Percentiles rank a stretch among this genome's conserved stretches.
phyloP scores from a whole-genome alignment of 805 yeast species.

The Candida odintsovae region DNA sequence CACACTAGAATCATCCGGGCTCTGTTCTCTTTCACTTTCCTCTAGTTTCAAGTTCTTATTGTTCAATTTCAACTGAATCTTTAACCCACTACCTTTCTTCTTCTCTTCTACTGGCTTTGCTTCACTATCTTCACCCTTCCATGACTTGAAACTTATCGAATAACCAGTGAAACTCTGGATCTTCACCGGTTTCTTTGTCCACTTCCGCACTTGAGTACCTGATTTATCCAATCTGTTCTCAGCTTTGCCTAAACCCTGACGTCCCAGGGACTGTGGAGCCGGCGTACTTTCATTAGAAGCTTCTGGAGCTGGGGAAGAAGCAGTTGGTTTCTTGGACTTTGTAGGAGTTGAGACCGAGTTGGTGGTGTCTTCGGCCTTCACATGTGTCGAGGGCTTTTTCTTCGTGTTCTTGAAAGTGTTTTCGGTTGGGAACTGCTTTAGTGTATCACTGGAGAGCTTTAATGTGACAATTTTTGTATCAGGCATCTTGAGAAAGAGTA shows the following conservation, averaged over 20 bases:
- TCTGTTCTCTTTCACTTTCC: constrained; percentile 16
- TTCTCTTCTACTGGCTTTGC: neutral
- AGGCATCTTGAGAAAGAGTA: constrained; percentile 1
- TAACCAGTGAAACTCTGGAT: constrained; percentile 42
- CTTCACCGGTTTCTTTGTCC: constrained; percentile 35
- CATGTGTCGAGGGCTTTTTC: neutral
- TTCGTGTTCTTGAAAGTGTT: neutral
- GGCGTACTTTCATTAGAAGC: constrained; percentile 9
- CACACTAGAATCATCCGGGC: constrained; percentile 16
- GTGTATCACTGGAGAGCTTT: constrained; percentile 10
- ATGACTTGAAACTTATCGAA: constrained; percentile 28
- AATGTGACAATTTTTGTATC: constrained; percentile 14
- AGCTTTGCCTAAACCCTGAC: neutral
- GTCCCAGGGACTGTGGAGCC: constrained; percentile 5
- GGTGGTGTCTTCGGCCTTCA: constrained; percentile 1
- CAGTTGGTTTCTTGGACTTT: constrained; percentile 2
- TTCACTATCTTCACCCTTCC: constrained; percentile 30
- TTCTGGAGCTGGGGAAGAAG: constrained; percentile 12
- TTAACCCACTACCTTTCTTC: constrained; percentile 5
- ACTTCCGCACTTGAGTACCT: constrained; percentile 37
- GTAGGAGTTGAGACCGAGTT: constrained; percentile 2
- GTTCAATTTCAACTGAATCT: constrained; percentile 20
- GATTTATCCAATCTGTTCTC: constrained; percentile 32
- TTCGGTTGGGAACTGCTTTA: constrained; percentile 6
- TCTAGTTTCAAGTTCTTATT: constrained; percentile 11